Percentiles rank a stretch among this genome's conserved stretches.
These are phyloP conservation scores for Benincasa hispida DNA, from an alignment of 306 rosid genomes.

Conservation along the genomic window DNA sequence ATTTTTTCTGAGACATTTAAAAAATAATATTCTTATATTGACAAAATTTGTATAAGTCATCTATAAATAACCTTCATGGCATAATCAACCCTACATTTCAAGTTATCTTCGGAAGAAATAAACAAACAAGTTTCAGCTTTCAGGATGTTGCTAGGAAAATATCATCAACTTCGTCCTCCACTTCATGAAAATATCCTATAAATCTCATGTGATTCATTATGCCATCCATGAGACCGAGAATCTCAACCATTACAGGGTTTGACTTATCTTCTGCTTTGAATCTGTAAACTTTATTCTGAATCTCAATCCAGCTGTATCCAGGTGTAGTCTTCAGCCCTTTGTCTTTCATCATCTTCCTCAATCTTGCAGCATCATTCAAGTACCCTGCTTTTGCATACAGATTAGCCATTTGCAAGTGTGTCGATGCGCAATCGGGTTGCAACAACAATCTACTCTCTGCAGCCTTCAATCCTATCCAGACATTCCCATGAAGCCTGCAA, in stretches of 20 bases:
- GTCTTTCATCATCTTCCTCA: conserved; percentile 61
- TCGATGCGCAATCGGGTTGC: conserved; percentile 57
- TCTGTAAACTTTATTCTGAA: conserved; percentile 34
- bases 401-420: conserved; percentile 55
- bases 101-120: not conserved
- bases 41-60: not conserved
- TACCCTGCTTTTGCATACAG: conserved; percentile 60
- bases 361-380: conserved; percentile 42
- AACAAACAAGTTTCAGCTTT: not conserved
- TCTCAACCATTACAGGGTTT: conserved; percentile 30
- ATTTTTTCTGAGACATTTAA: too few species aligned
- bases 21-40: not conserved
- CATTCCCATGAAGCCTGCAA: conserved; percentile 53
- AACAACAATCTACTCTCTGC: conserved; percentile 52
- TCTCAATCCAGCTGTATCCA: conserved; percentile 74
- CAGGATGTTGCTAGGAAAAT: not conserved
- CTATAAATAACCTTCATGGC: not conserved
- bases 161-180: conserved; percentile 16
- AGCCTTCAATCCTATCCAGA: conserved; percentile 63
- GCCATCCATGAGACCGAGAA: conserved; percentile 28
- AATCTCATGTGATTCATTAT: conserved; percentile 51
- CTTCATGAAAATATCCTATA: conserved; percentile 19
- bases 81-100: not conserved
- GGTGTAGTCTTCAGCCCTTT: conserved; percentile 50
- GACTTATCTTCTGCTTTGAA: conserved; percentile 63